Base-by-base conservation (phyloP, 306 rosid species). In the Corylus avellana region DNA sequence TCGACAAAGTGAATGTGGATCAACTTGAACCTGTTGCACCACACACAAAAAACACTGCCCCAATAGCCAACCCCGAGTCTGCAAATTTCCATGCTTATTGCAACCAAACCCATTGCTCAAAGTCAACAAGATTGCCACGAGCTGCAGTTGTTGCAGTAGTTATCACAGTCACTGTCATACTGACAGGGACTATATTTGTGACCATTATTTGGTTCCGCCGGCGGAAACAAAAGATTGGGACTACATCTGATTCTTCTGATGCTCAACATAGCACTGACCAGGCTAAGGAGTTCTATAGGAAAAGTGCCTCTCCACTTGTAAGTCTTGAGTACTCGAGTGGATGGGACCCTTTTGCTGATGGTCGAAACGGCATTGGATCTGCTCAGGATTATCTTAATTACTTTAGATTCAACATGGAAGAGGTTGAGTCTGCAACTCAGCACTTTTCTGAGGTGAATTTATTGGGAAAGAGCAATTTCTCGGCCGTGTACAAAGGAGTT, bases 361-460 rank as follows among this genome's bases (percentile, higher is more conserved):
- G 84, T 10, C 87, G 79, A 73, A 81, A 84, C 42, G 85, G 89
- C 12, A 74, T 69, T 54, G 90, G 92, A 22, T 82, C 80, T 79
- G 82, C 89, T 51, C 87, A 85, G 75, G 92, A 88, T 50, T 75
- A 74, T 82, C 85, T 89, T 5, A 83, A 78, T 63, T 57, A 77
- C 44, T 87, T 74, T 46, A 89, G 91, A 83, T 93, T 86, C 76
- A 95, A 90, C 79, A 85, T 95, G 82, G 98, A 95, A 73, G 99
- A 95, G 79, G 88, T 95, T 50, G 99, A 95, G 81, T 90, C 98
- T 59, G 99, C 98, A 27, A 95, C 99, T 4, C 96, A 89, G 50
- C 86, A 91, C 87, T 80, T 93, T 51, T 93, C 97, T 1, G 99
- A 93, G 78, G 86, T 83, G 47, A 95, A 88, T 80, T 72, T 95